phyloP scores from a whole-genome alignment of 306 rosid species.

The Lupinus albus region DNA sequence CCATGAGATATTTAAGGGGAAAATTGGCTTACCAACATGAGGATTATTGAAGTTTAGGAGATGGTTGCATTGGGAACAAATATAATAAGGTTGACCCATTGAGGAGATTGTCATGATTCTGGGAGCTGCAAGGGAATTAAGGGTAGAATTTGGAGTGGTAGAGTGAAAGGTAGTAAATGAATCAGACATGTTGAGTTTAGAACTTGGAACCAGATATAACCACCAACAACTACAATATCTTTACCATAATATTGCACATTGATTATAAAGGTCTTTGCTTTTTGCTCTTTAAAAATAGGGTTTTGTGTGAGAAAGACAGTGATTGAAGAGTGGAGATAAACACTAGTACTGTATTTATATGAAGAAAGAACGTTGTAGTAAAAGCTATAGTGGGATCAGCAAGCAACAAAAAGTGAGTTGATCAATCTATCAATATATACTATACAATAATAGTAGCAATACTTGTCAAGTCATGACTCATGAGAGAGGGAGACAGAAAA shows the following conservation, averaged over 20 bases:
- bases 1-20: not conserved
- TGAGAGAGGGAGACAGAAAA: not conserved
- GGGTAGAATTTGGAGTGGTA: conserved; percentile 39
- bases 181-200: conserved; percentile 43
- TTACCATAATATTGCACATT: conserved; percentile 7
- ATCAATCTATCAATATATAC: conserved; percentile 42
- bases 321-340: conserved; percentile 24
- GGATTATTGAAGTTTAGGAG: conserved; percentile 43
- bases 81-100: conserved; percentile 41
- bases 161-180: conserved; percentile 43
- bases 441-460: not conserved
- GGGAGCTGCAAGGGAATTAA: conserved; percentile 37
- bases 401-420: conserved; percentile 48
- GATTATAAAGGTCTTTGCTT: conserved; percentile 19
- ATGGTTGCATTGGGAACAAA: conserved; percentile 47
- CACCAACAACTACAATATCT: conserved; percentile 9
- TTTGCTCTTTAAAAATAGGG: conserved; percentile 30
- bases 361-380: conserved; percentile 43
- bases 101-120: conserved; percentile 36
- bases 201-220: conserved; percentile 17
- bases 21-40: conserved; percentile 45
- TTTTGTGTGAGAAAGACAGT: conserved; percentile 40
- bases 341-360: conserved; percentile 39
- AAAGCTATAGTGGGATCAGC: conserved; percentile 49
- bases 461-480: conserved; percentile 40